Evolutionary conservation across 1,284 basidiomycete species (phyloP).

Genomic region (Marasmius tenuissimus): DNA sequence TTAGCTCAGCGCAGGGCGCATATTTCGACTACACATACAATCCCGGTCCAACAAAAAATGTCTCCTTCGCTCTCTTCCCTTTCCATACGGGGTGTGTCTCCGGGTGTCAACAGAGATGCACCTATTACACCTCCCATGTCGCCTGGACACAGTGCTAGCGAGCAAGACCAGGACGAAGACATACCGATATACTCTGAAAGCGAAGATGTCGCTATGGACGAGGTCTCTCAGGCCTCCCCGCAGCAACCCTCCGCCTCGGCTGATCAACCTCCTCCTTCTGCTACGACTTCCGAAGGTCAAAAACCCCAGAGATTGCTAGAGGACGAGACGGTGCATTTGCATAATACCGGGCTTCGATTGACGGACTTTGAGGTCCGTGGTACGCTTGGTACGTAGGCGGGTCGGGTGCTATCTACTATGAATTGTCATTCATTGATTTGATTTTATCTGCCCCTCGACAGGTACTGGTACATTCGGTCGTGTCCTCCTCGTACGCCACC

Average conservation of each 20-base stretch:
- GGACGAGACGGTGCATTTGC: constrained; percentile 67
- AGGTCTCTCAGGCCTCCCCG: background rate
- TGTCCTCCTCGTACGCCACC: constrained; percentile 81
- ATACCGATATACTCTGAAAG: constrained; percentile 21
- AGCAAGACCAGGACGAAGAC: constrained; percentile 19
- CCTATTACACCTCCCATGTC: constrained; percentile 63
- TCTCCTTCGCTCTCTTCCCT: background rate
- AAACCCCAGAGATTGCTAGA: constrained; percentile 61
- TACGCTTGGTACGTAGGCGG: constrained; percentile 58
- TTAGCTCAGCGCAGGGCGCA: too few species aligned
- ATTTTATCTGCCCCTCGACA: constrained; percentile 27
- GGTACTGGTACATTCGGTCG: constrained; percentile 95
- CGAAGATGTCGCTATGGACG: constrained; percentile 10
- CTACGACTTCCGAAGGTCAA: constrained; percentile 24
- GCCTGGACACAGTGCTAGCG: constrained; percentile 38
- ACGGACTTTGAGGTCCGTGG: constrained; percentile 82
- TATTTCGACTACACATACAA: too few species aligned
- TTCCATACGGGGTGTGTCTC: background rate
- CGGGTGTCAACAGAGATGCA: constrained; percentile 31
- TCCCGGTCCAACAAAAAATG: background rate
- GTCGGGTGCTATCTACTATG: constrained; percentile 6
- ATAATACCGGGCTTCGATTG: constrained; percentile 56
- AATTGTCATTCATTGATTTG: too few species aligned
- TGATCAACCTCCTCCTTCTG: constrained; percentile 18
- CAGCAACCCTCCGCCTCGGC: constrained; percentile 9